phyloP scores from a whole-genome alignment of 2,329 filamentous ascomycete species.

The Trichoderma polysporum region DNA sequence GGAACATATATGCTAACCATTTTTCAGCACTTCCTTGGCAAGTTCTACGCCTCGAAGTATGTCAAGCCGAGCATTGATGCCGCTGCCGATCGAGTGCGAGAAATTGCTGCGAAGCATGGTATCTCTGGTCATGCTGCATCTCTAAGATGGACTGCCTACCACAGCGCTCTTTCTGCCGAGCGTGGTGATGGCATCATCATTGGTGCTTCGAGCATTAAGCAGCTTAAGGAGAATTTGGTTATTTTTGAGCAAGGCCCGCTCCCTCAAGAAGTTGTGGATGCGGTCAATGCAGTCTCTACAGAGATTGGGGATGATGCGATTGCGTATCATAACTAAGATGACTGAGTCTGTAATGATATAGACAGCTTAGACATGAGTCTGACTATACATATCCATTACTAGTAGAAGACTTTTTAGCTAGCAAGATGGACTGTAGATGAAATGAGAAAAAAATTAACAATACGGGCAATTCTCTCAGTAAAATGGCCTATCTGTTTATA shows the following conservation, averaged over 20 bases:
- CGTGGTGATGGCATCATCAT: constrained; percentile 50
- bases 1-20: not conserved
- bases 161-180: constrained; percentile 51
- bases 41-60: not conserved
- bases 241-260: constrained; percentile 61
- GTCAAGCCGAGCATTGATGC: constrained; percentile 7
- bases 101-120: constrained; percentile 1
- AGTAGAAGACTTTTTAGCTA: not conserved
- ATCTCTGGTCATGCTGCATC: constrained; percentile 52
- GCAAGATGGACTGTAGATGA: not conserved
- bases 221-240: constrained; percentile 51
- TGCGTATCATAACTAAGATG: not conserved
- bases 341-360: too few relatives aligned
- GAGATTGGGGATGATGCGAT: constrained; percentile 12
- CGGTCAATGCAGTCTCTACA: not conserved
- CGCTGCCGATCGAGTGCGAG: not conserved
- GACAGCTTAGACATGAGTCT: not conserved
- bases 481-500: too few relatives aligned
- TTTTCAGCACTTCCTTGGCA: not conserved
- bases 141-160: constrained; percentile 60
- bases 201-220: constrained; percentile 48
- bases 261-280: constrained; percentile 60
- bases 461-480: too few relatives aligned
- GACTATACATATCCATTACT: not conserved
- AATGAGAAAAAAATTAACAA: not conserved